Evolutionary conservation across 2,329 filamentous ascomycete genomes (phyloP).

Genomic region (Alternaria panax): DNA sequence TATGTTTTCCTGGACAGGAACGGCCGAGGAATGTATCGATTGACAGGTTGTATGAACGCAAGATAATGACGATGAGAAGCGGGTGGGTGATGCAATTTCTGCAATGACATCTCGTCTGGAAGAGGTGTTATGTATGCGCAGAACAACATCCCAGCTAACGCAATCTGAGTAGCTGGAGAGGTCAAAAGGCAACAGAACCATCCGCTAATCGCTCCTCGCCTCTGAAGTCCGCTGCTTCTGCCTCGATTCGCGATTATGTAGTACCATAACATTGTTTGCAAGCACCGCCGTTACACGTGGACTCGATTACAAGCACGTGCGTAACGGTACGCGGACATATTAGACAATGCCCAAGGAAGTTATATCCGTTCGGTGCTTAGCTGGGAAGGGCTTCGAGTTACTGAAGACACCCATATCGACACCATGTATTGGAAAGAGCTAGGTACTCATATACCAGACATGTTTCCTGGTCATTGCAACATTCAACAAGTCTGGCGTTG

Average conservation of each 20-base stretch:
- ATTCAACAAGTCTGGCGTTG: not conserved
- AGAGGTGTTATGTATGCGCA: not conserved
- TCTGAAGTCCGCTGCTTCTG: too few relatives aligned
- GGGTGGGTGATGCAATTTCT: not conserved
- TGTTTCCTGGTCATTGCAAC: not conserved
- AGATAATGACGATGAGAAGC: not conserved
- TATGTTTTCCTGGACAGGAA: not conserved
- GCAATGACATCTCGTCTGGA: not conserved
- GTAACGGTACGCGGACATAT: not conserved
- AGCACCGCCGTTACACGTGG: not conserved
- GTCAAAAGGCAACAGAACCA: not conserved
- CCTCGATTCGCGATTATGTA: not conserved
- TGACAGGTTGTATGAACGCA: fast-evolving
- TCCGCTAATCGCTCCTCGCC: not conserved
- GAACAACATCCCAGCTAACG: not conserved
- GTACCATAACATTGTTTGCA: not conserved
- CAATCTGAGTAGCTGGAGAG: not conserved
- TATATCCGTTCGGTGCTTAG: not conserved
- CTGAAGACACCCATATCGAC: not conserved
- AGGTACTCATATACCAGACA: not conserved
- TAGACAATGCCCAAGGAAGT: not conserved
- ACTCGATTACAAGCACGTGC: not conserved
- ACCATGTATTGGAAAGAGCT: not conserved
- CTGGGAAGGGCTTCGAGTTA: not conserved
- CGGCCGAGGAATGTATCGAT: not conserved